phyloP scores from a whole-genome alignment of 2,329 filamentous ascomycete species.

The Nemania bipapillata region DNA sequence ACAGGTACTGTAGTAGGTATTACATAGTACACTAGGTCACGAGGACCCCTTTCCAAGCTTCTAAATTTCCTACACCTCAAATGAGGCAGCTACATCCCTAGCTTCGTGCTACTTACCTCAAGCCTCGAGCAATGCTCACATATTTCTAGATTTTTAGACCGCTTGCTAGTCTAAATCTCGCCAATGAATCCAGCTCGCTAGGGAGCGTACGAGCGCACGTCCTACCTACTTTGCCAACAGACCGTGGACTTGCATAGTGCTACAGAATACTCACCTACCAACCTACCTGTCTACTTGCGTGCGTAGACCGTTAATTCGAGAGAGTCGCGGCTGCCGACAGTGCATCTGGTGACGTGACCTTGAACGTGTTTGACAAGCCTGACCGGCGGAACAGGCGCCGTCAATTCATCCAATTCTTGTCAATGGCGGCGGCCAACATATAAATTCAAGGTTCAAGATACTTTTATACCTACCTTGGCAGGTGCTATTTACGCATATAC shows the following conservation, averaged over 20 bases:
- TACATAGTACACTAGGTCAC: not conserved
- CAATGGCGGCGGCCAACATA: not conserved
- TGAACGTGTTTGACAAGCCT: not conserved
- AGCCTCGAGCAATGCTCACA: too few relatives aligned
- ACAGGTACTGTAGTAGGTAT: not conserved
- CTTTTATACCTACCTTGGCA: not conserved
- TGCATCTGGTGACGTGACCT: not conserved
- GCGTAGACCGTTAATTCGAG: too few relatives aligned
- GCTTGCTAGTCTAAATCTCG: not conserved
- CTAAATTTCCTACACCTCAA: not conserved
- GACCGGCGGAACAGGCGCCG: not conserved
- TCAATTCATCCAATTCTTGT: not conserved
- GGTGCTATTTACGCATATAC: not conserved
- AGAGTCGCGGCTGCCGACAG: not conserved
- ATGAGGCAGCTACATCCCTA: not conserved
- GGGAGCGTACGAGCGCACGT: too few relatives aligned
- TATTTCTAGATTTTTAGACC: not conserved
- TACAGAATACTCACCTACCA: too few relatives aligned
- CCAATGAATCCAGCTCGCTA: not conserved
- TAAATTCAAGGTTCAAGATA: not conserved
- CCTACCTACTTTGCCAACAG: not conserved
- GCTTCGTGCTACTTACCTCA: not conserved
- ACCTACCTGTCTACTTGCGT: too few relatives aligned
- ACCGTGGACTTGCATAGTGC: not conserved
- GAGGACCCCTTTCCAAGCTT: not conserved